A percentile compares a stretch with the other conserved stretches of the same genome.
phyloP scores from a whole-genome alignment of 352 stramenopile genomes.

The Pythium graminicola region DNA sequence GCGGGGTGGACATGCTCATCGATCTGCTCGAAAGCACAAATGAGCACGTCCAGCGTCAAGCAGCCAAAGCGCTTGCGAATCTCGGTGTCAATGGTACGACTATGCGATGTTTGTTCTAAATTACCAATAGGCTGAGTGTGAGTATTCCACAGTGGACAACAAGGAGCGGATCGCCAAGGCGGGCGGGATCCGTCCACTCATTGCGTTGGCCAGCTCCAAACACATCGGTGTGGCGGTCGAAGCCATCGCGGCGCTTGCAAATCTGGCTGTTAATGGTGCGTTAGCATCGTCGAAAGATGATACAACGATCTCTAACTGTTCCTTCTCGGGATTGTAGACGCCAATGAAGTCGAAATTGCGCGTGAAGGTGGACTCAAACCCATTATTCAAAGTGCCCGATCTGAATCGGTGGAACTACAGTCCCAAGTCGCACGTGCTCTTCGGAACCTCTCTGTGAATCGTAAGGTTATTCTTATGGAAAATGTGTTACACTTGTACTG shows the following conservation, averaged over 20 bases:
- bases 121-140: too few relatives aligned
- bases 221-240: slow-evolving; percentile 86
- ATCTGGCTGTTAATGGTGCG: slow-evolving; percentile 91
- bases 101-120: not conserved
- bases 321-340: slow-evolving; percentile 40
- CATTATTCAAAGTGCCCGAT: slow-evolving; percentile 82
- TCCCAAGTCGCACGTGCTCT: slow-evolving; percentile 87
- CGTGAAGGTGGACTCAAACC: slow-evolving; percentile 81
- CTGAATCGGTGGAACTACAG: slow-evolving; percentile 80
- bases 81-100: slow-evolving; percentile 83
- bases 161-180: slow-evolving; percentile 90
- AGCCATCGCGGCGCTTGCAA: slow-evolving; percentile 91
- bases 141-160: slow-evolving; percentile 75
- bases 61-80: slow-evolving; percentile 92
- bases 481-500: not conserved
- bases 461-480: slow-evolving; percentile 24
- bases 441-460: slow-evolving; percentile 91
- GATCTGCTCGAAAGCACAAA: slow-evolving; percentile 78
- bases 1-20: slow-evolving; percentile 92
- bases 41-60: slow-evolving; percentile 89
- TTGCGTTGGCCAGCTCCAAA: slow-evolving; percentile 70
- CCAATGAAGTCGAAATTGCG: slow-evolving; percentile 90
- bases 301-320: not conserved
- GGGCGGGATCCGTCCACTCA: slow-evolving; percentile 85
- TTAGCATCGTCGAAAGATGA: not conserved